phyloP scores from a whole-genome alignment of 2,329 filamentous ascomycete genomes.

The Calonectria hongkongensis region DNA sequence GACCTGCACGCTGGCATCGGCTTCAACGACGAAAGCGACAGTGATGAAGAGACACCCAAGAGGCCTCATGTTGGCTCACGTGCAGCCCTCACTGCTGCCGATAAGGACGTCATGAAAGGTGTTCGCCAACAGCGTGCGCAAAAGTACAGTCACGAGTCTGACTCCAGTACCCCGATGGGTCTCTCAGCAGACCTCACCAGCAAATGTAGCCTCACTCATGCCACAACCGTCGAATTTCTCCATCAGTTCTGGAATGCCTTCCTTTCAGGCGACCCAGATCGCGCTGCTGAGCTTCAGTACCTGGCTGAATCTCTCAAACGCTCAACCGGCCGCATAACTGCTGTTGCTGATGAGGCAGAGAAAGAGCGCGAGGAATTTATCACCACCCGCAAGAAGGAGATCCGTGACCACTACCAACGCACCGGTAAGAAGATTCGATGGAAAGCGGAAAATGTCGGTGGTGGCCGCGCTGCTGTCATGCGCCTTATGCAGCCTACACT shows the following conservation, averaged over 20 bases:
- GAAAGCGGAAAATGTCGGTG: constrained; percentile 80
- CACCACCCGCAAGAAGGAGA: constrained; percentile 80
- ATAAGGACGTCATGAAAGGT: constrained; percentile 79
- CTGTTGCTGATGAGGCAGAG: constrained; percentile 88
- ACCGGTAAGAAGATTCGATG: constrained; percentile 85
- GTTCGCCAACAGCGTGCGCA: constrained; percentile 78
- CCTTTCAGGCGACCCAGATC: constrained; percentile 88
- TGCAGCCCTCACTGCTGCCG: constrained; percentile 77
- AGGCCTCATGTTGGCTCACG: constrained; percentile 81
- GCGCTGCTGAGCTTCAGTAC: constrained; percentile 86
- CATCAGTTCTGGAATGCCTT: constrained; percentile 98
- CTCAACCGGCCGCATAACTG: constrained; percentile 85
- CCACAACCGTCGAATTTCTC: constrained; percentile 96
- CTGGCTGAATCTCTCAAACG: constrained; percentile 88
- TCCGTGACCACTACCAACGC: constrained; percentile 80
- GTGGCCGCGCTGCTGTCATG: constrained; percentile 84
- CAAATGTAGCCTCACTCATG: constrained; percentile 83
- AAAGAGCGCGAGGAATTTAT: constrained; percentile 81
- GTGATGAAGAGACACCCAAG: constrained; percentile 76
- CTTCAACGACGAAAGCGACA: constrained; percentile 82
- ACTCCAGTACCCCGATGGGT: constrained; percentile 72
- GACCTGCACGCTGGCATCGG: constrained; percentile 80
- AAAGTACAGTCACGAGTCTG: constrained; percentile 70
- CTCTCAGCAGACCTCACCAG: constrained; percentile 73
- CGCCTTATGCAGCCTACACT: constrained; percentile 85